Conservation (phyloP, 2,329 filamentous ascomycete species). For the Aplosporella prunicola region DNA sequence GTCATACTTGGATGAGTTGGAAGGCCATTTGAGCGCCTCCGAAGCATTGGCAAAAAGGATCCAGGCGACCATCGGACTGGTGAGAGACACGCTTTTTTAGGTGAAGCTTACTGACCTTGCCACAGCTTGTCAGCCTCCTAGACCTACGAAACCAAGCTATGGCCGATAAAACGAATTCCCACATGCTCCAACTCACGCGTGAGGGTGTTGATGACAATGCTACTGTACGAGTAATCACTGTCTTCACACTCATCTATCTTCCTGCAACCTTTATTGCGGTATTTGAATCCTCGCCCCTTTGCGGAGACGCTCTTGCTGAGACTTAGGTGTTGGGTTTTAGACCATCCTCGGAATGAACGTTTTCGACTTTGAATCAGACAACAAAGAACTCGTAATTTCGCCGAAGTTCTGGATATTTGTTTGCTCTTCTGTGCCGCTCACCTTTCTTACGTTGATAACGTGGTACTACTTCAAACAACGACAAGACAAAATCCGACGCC, state of each 20-base stretch:
- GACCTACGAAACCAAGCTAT: constrained; percentile 12
- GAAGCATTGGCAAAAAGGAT: constrained; percentile 10
- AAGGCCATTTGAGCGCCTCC: constrained; percentile 6
- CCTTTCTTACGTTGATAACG: constrained; percentile 7
- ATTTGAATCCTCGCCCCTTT: neutral
- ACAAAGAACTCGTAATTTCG: constrained; percentile 4
- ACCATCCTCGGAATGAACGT: constrained; percentile 14
- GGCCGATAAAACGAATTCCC: constrained; percentile 10
- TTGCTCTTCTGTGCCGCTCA: constrained; percentile 12
- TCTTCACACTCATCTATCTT: constrained; percentile 16
- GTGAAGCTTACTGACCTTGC: neutral
- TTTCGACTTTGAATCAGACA: constrained; percentile 11
- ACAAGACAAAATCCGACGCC: constrained; percentile 2
- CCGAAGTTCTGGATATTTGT: constrained; percentile 14
- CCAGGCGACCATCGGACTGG: constrained; percentile 12
- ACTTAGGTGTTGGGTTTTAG: neutral
- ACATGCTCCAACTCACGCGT: constrained; percentile 13
- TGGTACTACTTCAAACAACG: constrained; percentile 8
- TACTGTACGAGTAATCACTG: constrained; percentile 13
- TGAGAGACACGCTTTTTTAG: constrained; percentile 1
- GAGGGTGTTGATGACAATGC: constrained; percentile 14
- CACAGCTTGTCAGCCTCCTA: constrained; percentile 11
- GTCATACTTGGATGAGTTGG: neutral
- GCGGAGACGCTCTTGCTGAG: neutral
- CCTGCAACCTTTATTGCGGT: constrained; percentile 15